Evolutionary conservation across 345 rosid genomes (phyloP), one percentile per base, ranked within the genome.

Genomic region (Hibiscus syriacus): DNA sequence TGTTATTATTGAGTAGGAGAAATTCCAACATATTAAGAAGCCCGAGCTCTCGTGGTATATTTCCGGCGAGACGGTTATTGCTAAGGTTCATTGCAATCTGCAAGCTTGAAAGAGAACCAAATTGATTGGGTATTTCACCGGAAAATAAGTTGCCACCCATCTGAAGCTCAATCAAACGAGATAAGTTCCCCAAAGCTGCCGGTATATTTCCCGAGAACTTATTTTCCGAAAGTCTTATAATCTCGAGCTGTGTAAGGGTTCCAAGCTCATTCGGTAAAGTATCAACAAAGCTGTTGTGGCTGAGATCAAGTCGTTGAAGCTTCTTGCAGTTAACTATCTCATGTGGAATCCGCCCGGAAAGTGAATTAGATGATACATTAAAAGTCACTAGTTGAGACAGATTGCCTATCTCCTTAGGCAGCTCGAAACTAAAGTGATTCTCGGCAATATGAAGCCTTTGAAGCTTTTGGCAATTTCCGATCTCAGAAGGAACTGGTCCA

Each of bases 41-140:
- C 50, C 97, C 99, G 17, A 94, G 89, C 77, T 91, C 86, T 0
- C 73, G 72, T 0, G 99, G 97, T 71, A 94, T 85, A 9, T 75
- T 72, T n/a, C 99, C 90, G 2, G 77, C 79, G 67, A 94, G 84
- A 13, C 75, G 74, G 48, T 94, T 94, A 73, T 83, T 79, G 74
- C 99, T 94, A 70, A 94, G 85, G 77, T 94, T 94, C 90, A 94
- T 67, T 16, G 95, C 94, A 67, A 94, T 94, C 74, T 91, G 99
- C 77, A 94, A 80, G 82, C 97, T 83, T 3, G 90, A 86, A 66
- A 94, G 90, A 25, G 48, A 70, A 70, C 99, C 97, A 53, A 94
- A 73, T 73, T 87, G 82, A n/a, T 80, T 76, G 1, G 96, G 97
- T 70, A 94, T 87, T 49, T 64, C 73, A 25, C 95, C 92, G 1